A percentile compares a stretch with the other conserved stretches of the same genome.
phyloP scores from a whole-genome alignment of 139 green algal species.

The Picochlorum sp. region DNA sequence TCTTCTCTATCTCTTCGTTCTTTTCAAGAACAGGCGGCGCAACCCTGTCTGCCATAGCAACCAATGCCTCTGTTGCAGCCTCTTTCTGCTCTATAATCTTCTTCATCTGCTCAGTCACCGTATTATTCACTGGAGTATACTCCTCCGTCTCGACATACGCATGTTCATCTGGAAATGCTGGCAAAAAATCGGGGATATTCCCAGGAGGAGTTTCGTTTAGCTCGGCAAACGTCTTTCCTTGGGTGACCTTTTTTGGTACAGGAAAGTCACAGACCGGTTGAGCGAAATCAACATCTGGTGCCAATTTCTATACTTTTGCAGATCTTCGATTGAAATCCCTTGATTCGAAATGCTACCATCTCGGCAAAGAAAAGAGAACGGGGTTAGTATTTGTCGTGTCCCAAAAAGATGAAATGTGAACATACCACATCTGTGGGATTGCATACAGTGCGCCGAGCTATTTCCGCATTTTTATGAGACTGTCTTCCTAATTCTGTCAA shows the following conservation, averaged over 20 bases:
- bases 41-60: background rate
- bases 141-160: conserved; percentile 43
- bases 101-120: background rate
- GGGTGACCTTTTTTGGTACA: background rate
- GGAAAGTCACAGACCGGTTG: conserved; percentile 55
- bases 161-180: conserved; percentile 72
- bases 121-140: conserved; percentile 39
- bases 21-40: background rate
- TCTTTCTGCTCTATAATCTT: background rate
- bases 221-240: conserved; percentile 25
- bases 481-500: conserved; percentile 49
- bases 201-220: conserved; percentile 42
- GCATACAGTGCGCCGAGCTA: conserved; percentile 53
- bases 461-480: conserved; percentile 62
- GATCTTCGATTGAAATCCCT: conserved; percentile 42
- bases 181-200: conserved; percentile 70
- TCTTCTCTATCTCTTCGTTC: background rate
- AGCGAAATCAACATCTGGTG: conserved; percentile 56
- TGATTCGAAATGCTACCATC: conserved; percentile 68
- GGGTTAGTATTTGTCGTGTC: background rate
- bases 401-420: background rate
- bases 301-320: conserved; percentile 27
- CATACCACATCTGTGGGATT: conserved; percentile 61
- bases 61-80: background rate
- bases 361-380: conserved; percentile 4